Percentiles rank a stretch among this genome's conserved stretches.
These are phyloP conservation scores for Papiliotrema terrestris DNA, from an alignment of 1,284 basidiomycete species.

Conservation along the genomic window DNA sequence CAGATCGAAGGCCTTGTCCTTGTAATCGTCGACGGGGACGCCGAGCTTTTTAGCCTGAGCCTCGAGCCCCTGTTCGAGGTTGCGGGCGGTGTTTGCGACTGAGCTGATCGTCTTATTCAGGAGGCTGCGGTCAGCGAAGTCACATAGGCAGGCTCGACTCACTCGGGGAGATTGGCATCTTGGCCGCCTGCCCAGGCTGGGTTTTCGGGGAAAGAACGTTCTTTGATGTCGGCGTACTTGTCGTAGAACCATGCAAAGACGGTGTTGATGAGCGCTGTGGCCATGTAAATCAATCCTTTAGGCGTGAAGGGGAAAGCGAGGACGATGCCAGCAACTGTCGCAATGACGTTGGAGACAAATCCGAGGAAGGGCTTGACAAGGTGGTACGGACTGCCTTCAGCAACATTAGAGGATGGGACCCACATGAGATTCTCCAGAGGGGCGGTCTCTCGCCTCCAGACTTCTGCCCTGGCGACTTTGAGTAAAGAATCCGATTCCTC, in stretches of 20 bases:
- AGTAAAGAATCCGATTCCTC: slow-evolving; percentile 26
- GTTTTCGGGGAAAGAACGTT: slow-evolving; percentile 14
- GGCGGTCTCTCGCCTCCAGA: slow-evolving; percentile 10
- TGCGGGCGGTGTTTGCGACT: slow-evolving; percentile 7
- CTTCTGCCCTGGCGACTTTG: slow-evolving; percentile 29
- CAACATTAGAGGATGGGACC: slow-evolving; percentile 1
- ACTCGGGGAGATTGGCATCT: background rate
- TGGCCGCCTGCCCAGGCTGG: background rate
- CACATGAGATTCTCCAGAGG: slow-evolving; percentile 26
- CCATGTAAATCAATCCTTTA: slow-evolving; percentile 9
- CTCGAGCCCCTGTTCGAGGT: slow-evolving; percentile 15
- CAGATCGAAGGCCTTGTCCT: slow-evolving; percentile 1
- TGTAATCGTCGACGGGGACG: slow-evolving; percentile 26
- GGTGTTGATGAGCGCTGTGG: slow-evolving; percentile 19
- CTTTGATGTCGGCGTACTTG: slow-evolving; percentile 21
- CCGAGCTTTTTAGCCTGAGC: slow-evolving; percentile 22
- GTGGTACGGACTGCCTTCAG: slow-evolving; percentile 12
- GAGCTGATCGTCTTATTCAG: background rate
- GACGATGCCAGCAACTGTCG: background rate
- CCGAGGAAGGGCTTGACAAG: slow-evolving; percentile 22
- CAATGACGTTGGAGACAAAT: background rate
- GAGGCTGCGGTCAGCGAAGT: background rate
- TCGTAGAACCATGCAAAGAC: slow-evolving; percentile 25
- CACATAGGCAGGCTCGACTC: background rate
- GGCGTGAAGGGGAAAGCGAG: slow-evolving; percentile 4